Conservation (phyloP, 2,329 filamentous ascomycete species). For the Aureobasidium mangrovei region DNA sequence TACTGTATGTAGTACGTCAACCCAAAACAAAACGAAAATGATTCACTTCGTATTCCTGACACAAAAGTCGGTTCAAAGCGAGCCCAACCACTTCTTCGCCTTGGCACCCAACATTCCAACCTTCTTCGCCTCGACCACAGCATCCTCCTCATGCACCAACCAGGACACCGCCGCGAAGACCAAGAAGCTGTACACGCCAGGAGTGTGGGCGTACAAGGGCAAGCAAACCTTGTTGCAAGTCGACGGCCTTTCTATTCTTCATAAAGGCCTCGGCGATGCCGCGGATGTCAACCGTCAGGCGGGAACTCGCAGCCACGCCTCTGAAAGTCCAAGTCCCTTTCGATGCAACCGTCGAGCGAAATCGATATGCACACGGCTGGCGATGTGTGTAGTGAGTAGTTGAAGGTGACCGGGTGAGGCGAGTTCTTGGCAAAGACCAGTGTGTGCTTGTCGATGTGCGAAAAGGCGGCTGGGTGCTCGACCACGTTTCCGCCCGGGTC, state of each 20-base stretch:
- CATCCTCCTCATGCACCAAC: background rate
- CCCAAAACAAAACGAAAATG: too few relatives aligned
- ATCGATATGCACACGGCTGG: background rate
- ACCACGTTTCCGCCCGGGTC: background rate
- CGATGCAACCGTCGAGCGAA: background rate
- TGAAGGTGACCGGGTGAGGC: background rate
- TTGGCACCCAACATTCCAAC: background rate
- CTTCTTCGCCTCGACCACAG: background rate
- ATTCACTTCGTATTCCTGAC: too few relatives aligned
- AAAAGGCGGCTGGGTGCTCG: background rate
- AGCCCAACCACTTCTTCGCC: slow-evolving; percentile 1
- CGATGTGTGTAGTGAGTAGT: background rate
- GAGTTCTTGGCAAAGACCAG: background rate
- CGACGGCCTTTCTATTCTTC: background rate
- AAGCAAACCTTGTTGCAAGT: background rate
- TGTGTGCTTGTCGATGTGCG: background rate
- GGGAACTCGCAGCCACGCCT: background rate
- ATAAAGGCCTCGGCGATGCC: background rate
- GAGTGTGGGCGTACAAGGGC: background rate
- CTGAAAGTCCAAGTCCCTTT: background rate
- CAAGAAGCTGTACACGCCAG: background rate
- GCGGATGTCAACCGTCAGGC: background rate
- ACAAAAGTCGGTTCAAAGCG: too few relatives aligned
- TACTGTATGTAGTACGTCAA: too few relatives aligned
- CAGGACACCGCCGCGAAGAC: background rate